phyloP scores from a whole-genome alignment of 257 asterid species.

The Capsicum rhomboideum region DNA sequence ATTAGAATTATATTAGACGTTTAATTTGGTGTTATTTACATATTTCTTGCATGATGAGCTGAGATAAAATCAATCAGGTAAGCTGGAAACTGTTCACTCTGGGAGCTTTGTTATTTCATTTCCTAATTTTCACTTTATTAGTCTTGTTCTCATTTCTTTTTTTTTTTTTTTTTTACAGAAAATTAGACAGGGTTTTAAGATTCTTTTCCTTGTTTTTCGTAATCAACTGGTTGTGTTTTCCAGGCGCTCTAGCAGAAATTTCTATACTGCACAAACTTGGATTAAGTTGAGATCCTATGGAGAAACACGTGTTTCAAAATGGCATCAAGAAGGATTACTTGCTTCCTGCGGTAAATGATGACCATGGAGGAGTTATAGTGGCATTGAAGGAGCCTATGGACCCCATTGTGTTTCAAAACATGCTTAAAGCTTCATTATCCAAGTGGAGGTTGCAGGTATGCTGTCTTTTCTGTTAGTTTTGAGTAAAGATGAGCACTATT shows the following conservation, averaged over 20 bases:
- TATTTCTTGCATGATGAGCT: too few relatives aligned
- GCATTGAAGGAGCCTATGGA: conserved; percentile 57
- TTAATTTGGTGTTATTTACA: too few relatives aligned
- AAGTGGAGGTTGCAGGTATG: conserved; percentile 65
- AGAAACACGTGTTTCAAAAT: conserved; percentile 21
- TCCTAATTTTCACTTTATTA: too few relatives aligned
- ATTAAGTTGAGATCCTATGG: conserved; percentile 22
- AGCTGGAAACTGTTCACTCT: too few relatives aligned
- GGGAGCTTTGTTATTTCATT: too few relatives aligned
- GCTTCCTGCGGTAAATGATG: conserved; percentile 53
- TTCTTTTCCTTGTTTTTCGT: neutral
- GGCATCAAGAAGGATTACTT: conserved; percentile 15
- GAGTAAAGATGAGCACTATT: neutral
- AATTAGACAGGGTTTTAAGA: too few relatives aligned
- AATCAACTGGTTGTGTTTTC: neutral
- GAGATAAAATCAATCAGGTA: too few relatives aligned
- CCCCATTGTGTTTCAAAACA: conserved; percentile 26
- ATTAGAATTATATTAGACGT: too few relatives aligned
- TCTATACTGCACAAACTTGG: neutral
- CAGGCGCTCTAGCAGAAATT: neutral
- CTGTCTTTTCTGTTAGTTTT: neutral
- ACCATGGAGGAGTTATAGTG: conserved; percentile 57
- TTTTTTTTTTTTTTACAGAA: too few relatives aligned
- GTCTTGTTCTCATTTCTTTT: too few relatives aligned
- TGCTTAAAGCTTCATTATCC: conserved; percentile 44